Base-by-base conservation (phyloP, 345 rosid species). In the Psidium guajava region DNA sequence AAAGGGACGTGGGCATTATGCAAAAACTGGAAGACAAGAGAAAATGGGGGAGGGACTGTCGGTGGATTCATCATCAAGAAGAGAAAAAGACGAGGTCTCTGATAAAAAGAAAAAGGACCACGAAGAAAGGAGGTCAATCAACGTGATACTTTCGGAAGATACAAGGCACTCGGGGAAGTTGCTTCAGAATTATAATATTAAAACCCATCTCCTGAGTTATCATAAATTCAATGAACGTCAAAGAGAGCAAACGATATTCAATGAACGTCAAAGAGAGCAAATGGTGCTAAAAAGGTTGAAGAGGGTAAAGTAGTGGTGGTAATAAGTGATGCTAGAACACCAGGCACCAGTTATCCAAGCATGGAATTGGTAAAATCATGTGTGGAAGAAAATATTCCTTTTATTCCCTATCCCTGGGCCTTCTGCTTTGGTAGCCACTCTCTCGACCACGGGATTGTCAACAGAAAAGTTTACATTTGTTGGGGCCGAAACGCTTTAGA, bases 151-250 rank as follows among this genome's bases (percentile, higher is more conserved):
- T 54, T 89, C 95, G 0, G 98, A 96, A 88, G 99, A 97, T 55
- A 97, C 98, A 0, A 92, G 98, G 90, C 98, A 97, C 81, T 97
- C 98, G 1, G 94, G 98, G 85, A 95, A 94, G 89, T 90, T 97
- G 84, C 98, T 97, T 88, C 95, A 88, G 77, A 88, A 95, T 88
- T 97, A 94, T 82, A 88, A 89, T 59, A 95, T 97, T 49, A 93
- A 86, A 89, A 93, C 97, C 89, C 94, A 94, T 51, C 98, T 94
- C 44, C 85, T 95, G 84, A 94, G 98, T 90, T 97, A 95, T 92
- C 98, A 97, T 88, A 97, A 95, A 87, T 97, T 94, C 90, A 97
- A 95, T 21, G 99, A 95, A 91, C 90, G 92, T n/a, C 98, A 95
- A 85, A 93, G 98, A 91, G 98, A 92, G 80, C 91, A 91, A 6